Percentiles rank a stretch among this genome's conserved stretches.
These are phyloP conservation scores for Cryoendolithus antarcticus DNA, from an alignment of 2,329 filamentous ascomycete genomes.

Conservation along the genomic window DNA sequence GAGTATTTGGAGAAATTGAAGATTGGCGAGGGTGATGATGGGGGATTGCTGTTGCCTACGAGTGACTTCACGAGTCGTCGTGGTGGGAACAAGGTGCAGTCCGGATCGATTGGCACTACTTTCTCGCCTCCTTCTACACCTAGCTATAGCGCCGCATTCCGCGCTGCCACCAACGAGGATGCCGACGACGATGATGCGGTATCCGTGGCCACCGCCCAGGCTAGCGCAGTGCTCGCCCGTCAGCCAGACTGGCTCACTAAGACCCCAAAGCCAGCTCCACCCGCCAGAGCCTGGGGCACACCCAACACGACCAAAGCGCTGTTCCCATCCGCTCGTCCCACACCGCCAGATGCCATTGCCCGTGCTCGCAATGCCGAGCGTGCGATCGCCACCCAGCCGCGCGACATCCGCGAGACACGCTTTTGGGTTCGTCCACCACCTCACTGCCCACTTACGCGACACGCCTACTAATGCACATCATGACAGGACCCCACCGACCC, in stretches of 20 bases:
- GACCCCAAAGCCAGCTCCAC: neutral
- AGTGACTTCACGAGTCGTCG: constrained; percentile 8
- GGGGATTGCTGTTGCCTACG: neutral
- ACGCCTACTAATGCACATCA: no score
- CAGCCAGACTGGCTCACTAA: neutral
- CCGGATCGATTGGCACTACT: neutral
- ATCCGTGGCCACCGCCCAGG: constrained; percentile 2
- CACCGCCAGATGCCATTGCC: no score
- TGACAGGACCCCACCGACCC: constrained; percentile 33
- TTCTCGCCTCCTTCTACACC: neutral
- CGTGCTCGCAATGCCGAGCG: no score
- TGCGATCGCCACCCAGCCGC: no score
- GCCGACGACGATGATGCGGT: constrained; percentile 3
- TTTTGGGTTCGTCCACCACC: no score
- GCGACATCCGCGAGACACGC: no score
- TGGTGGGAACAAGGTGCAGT: constrained; percentile 8
- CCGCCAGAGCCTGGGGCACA: constrained; percentile 7
- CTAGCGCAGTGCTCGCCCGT: neutral
- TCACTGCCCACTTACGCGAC: no score
- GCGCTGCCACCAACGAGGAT: neutral
- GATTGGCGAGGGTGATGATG: neutral
- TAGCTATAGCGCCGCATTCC: neutral
- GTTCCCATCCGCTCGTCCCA: no score
- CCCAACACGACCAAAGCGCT: constrained; percentile 15
- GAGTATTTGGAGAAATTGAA: no score